These are phyloP conservation scores for Apiotrichum akiyoshidainum DNA, from an alignment of 1,284 basidiomycete genomes.

Conservation along the genomic window DNA sequence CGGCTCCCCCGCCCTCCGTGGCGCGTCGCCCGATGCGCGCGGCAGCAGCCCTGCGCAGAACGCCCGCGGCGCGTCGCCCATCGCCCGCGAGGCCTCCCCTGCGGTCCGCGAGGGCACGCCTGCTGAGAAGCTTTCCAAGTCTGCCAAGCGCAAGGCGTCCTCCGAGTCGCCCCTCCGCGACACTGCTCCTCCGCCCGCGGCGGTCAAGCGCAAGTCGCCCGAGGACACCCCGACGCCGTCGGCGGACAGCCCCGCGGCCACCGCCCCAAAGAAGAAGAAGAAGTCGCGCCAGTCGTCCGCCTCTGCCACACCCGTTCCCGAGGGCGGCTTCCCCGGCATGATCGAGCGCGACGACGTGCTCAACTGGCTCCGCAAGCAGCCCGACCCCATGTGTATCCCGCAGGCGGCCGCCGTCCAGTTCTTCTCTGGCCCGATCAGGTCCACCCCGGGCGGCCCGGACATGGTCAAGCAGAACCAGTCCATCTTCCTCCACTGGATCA, in stretches of 20 bases:
- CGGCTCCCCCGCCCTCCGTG: conserved; percentile 22
- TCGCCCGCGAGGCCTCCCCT: conserved; percentile 24
- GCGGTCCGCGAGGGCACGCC: conserved; percentile 20
- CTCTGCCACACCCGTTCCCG: conserved; percentile 15
- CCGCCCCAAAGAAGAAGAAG: conserved; percentile 49
- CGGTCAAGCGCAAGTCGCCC: conserved; percentile 23
- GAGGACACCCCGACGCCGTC: conserved; percentile 9
- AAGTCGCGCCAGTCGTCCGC: conserved; percentile 25
- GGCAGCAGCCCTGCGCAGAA: conserved; percentile 10
- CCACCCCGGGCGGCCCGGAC: conserved; percentile 12
- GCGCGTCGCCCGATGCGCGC: conserved; percentile 20
- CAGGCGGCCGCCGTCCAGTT: conserved; percentile 32
- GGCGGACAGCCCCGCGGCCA: neutral
- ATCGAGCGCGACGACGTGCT: conserved; percentile 37
- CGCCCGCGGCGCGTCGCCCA: conserved; percentile 12
- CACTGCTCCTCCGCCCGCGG: conserved; percentile 3
- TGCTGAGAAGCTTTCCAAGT: conserved; percentile 10
- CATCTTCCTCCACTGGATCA: conserved; percentile 32
- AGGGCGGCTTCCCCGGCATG: conserved; percentile 34
- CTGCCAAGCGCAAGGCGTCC: conserved; percentile 21
- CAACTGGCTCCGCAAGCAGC: conserved; percentile 32
- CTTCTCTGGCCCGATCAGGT: conserved; percentile 27
- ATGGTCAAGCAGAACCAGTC: conserved; percentile 27
- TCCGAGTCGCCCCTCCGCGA: conserved; percentile 13
- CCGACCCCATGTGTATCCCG: conserved; percentile 18